Evolutionary conservation across 768 basidiomycete species (phyloP), one percentile per base, ranked within the genome.

Genomic region (Myochromella boudieri): DNA sequence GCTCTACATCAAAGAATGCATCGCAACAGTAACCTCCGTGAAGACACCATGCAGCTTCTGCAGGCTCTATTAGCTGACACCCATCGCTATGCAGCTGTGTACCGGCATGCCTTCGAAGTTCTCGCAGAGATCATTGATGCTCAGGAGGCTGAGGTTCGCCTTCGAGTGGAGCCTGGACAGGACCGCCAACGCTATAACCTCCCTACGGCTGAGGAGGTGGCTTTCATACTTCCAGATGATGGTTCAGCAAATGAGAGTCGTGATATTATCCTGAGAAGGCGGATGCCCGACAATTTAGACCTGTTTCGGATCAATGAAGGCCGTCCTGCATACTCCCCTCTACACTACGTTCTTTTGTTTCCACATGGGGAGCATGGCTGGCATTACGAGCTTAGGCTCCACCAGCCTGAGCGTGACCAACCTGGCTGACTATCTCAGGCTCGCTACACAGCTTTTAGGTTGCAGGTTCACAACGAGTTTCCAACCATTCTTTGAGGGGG

Each of bases 331-430:
- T 79, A 77, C 50, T 24, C 51, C 0, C 52, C 72, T 0, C 58
- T 78, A 0, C 68, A 75, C 12, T 77, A 76, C 68, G 66, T 71
- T 0, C 52, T 79, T 0, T 59, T 78, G 1, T 76, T 76, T 61
- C 69, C 74, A 3, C 12, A 43, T 31, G 72, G 72, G 2, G 54
- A 69, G 11, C 37, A 52, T 34, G 74, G 74, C 2, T 78, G 68
- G 73, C 60, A 66, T 46, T 6, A 49, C 6, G 27, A 60, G 0
- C 50, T 71, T 3, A 49, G 36, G 0, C 29, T 61, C 51, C 28
- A 29, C 8, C 8, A 14, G 8, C 28, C 8, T 29, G 28, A 29
- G n/a, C n/a, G 15, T 24, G 31, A 25, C 42, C 41, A 14, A 18
- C 29, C 5, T n/a, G 32, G 15, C 11, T 17, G 0, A 22, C 15